A percentile compares a stretch with the other conserved stretches of the same genome.
Evolutionary conservation across 1,284 basidiomycete species (phyloP).

Genomic region (Sanghuangporus sanghuang): DNA sequence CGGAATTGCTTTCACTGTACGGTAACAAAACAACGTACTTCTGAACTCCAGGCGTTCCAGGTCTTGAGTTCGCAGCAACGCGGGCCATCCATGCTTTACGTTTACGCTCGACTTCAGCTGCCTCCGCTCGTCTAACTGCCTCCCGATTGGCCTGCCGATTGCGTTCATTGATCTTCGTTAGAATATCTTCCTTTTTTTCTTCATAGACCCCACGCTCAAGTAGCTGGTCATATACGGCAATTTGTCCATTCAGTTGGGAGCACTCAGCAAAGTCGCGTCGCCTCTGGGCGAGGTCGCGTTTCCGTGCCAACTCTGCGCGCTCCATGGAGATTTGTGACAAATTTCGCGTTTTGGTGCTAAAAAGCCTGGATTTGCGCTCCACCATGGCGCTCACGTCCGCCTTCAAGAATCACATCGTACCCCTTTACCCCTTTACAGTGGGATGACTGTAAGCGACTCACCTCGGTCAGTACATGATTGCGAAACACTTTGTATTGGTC

Average conservation of each 20-base stretch:
- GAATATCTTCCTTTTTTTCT: conserved; percentile 44
- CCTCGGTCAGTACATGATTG: conserved; percentile 71
- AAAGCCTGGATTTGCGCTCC: conserved; percentile 48
- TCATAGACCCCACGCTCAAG: conserved; percentile 20
- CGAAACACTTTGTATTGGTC: conserved; percentile 55
- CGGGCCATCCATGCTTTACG: conserved; percentile 49
- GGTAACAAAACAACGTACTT: conserved; percentile 36
- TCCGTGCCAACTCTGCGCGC: conserved; percentile 57
- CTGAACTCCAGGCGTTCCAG: conserved; percentile 53
- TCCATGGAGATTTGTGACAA: conserved; percentile 45
- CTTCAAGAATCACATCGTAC: conserved; percentile 29
- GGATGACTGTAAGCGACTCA: conserved; percentile 28
- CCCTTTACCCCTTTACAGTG: neutral
- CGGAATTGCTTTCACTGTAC: conserved; percentile 23
- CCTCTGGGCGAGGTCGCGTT: conserved; percentile 62
- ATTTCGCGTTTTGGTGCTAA: conserved; percentile 35
- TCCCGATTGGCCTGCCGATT: conserved; percentile 81
- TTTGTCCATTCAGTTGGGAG: conserved; percentile 51
- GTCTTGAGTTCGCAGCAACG: conserved; percentile 36
- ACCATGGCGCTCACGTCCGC: conserved; percentile 71
- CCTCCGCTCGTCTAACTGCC: conserved; percentile 71
- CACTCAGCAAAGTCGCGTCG: conserved; percentile 65
- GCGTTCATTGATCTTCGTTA: conserved; percentile 82
- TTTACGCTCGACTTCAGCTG: conserved; percentile 59
- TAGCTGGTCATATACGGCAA: conserved; percentile 47